phyloP scores from a whole-genome alignment of 768 basidiomycete species.

The Boletus rubescentipes region DNA sequence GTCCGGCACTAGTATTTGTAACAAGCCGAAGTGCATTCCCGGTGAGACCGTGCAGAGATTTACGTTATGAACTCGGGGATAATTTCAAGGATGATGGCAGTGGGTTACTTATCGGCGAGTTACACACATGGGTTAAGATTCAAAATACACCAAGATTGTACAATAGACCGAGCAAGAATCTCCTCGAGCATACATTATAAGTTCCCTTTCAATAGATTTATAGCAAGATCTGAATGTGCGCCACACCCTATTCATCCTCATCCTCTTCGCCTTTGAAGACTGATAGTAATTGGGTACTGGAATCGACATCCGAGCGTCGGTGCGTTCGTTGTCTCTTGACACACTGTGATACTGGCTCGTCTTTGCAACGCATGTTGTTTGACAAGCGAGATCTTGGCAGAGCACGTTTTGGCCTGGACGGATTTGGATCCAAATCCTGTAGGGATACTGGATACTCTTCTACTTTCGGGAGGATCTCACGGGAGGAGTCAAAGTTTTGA shows the following conservation, averaged over 20 bases:
- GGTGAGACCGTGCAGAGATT: background rate
- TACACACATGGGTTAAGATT: background rate
- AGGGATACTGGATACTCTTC: slow-evolving; percentile 22
- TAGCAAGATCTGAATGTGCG: background rate
- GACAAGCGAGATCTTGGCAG: slow-evolving; percentile 25
- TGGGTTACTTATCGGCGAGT: background rate
- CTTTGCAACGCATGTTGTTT: background rate
- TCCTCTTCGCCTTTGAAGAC: slow-evolving; percentile 16
- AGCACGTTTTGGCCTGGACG: slow-evolving; percentile 27
- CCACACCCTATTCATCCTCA: slow-evolving; percentile 10
- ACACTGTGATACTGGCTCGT: slow-evolving; percentile 1
- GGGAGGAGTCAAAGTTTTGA: slow-evolving; percentile 11
- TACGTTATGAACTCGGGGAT: too few relatives aligned
- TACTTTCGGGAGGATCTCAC: slow-evolving; percentile 20
- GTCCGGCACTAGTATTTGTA: too few relatives aligned
- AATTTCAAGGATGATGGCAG: background rate
- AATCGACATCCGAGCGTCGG: slow-evolving; percentile 18
- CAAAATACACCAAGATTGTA: slow-evolving; percentile 6
- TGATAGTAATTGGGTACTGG: slow-evolving; percentile 3
- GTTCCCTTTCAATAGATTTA: background rate
- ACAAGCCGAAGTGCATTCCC: too few relatives aligned
- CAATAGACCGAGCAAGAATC: background rate
- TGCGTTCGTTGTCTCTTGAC: slow-evolving; percentile 27
- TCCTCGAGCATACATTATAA: background rate
- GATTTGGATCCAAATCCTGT: slow-evolving; percentile 4